Base-by-base conservation (phyloP, 257 asterid genomes). In the Solanum sitiens region DNA sequence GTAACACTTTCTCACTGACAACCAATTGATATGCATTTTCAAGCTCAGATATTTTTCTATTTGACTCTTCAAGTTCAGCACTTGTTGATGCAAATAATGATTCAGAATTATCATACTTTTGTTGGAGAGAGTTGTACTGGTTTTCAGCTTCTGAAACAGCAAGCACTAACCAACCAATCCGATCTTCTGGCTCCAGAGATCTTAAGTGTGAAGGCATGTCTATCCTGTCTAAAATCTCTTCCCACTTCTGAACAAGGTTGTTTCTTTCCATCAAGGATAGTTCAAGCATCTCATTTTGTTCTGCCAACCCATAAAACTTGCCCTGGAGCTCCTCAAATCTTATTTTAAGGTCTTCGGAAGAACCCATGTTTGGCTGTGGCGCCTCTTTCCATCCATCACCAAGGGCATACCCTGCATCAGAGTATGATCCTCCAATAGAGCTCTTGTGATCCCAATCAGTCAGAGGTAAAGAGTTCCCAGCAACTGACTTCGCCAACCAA, bases 251-350 rank as follows among this genome's bases (percentile, higher is more conserved):
- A 89, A 97, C 96, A 91, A 95, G 95, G 90, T 91, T 94, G 94
- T 95, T 97, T 91, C 98, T 93, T 90, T 96, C 97, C 96, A 94
- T 88, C 89, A 97, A 90, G 71, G 99, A 95, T 89, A 96, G 99
- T 90, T 97, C 99, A 92, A 97, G 99, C 98, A 97, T 97, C 92
- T 96, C 99, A 88, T 95, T 97, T 83, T 96, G 99, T 91, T 96
- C 99, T 5, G 99, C 99, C 92, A 97, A 91, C 88, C 93, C 98
- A 91, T 95, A 96, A 88, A 94, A 96, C 90, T 93, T 97, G 92
- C 90, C 93, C 86, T 94, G 98, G 90, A 97, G 90, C 87, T 97
- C 99, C 89, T 96, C 99, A 86, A 89, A 96, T 92, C 92, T 91
- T 92, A 93, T 92, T 89, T 93, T 90, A 65, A 93, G 89, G 72